Evolutionary conservation across 495 filamentous ascomycete genomes (phyloP).

Genomic region (Talaromyces liani): DNA sequence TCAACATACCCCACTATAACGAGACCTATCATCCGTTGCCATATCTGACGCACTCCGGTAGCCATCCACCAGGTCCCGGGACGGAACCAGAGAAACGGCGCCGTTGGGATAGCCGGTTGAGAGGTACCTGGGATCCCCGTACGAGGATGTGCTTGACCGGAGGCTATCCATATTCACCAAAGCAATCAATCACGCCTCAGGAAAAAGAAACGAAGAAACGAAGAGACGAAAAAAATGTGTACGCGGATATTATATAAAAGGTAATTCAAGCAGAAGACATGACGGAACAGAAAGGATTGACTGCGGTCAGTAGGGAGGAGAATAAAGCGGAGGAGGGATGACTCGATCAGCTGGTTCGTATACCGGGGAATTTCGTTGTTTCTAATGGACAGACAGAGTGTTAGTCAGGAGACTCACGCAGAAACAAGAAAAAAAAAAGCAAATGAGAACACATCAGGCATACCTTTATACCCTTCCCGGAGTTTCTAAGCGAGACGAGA

Average conservation of each 20-base stretch:
- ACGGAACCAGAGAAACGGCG: constrained; percentile 27
- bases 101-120: constrained; percentile 29
- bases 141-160: constrained; percentile 40
- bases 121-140: constrained; percentile 39
- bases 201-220: not conserved
- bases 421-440: not conserved
- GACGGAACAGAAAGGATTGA: constrained; percentile 9
- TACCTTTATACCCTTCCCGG: constrained; percentile 1
- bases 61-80: constrained; percentile 38
- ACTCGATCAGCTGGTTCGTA: constrained; percentile 3
- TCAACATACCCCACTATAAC: constrained; percentile 34
- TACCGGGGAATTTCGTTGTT: not conserved
- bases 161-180: constrained; percentile 35
- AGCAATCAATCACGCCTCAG: constrained; percentile 5
- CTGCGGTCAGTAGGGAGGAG: constrained; percentile 9
- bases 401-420: not conserved
- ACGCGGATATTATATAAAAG: not conserved
- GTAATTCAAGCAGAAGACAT: constrained; percentile 4
- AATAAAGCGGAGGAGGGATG: not conserved
- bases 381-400: not conserved
- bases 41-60: constrained; percentile 32
- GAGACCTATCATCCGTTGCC: constrained; percentile 27
- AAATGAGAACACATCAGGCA: not conserved
- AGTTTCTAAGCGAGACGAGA: not conserved
- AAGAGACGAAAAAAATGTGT: not conserved